These are phyloP conservation scores for Physcomitrellopsis africana DNA, from an alignment of 225 moss, liverwort and hornwort genomes.

Conservation along the genomic window DNA sequence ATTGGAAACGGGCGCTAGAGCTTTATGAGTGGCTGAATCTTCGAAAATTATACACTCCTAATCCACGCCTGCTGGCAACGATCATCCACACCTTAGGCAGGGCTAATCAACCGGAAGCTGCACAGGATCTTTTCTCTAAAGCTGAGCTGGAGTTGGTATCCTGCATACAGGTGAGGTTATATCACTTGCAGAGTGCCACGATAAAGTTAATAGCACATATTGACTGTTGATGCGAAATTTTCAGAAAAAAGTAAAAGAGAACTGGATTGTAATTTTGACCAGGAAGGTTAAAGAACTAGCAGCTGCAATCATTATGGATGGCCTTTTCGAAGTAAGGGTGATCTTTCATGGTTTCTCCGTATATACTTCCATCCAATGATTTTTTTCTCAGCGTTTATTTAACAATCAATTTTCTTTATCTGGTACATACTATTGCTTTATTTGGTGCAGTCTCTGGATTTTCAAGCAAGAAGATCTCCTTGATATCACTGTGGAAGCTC, in stretches of 20 bases:
- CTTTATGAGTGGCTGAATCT: slow-evolving; percentile 90
- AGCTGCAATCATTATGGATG: neutral
- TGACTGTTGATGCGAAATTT: slow-evolving; percentile 5
- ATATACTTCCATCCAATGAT: no score
- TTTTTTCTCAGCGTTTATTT: neutral
- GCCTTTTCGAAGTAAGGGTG: neutral
- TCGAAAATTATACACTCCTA: slow-evolving; percentile 83
- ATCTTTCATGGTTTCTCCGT: neutral
- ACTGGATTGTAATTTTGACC: neutral
- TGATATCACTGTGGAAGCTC: slow-evolving; percentile 27
- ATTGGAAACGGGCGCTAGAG: slow-evolving; percentile 81
- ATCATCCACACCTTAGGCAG: slow-evolving; percentile 87
- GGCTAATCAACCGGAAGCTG: slow-evolving; percentile 70
- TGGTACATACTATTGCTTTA: slow-evolving; percentile 10
- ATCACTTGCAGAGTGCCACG: neutral
- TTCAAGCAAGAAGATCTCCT: slow-evolving; percentile 3
- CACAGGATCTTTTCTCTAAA: slow-evolving; percentile 72
- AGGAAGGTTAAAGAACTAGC: neutral
- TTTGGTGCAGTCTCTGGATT: slow-evolving; percentile 6
- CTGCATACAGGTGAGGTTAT: slow-evolving; percentile 73
- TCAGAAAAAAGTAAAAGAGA: slow-evolving; percentile 9
- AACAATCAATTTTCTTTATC: neutral
- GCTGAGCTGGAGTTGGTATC: slow-evolving; percentile 74
- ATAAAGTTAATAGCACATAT: slow-evolving; percentile 26
- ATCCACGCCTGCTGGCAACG: slow-evolving; percentile 87